Base-by-base conservation (phyloP, 2,329 filamentous ascomycete genomes). In the Ophiostoma perfectum region DNA sequence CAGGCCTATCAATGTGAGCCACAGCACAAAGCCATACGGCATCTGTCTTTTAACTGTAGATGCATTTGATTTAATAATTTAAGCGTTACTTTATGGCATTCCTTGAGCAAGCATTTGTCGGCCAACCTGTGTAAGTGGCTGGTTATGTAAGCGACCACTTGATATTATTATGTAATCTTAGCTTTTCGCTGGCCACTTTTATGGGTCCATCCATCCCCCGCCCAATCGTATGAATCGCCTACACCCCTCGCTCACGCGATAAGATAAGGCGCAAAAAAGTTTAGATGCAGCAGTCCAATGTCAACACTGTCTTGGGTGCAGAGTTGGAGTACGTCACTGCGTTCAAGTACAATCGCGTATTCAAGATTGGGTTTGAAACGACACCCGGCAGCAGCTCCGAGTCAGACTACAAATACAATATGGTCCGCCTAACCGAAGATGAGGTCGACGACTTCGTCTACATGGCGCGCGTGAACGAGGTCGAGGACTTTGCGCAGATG, bases 361-460 rank as follows among this genome's bases (percentile, higher is more conserved):
- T 27, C 27, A 27, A 27, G 27, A 27, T 42, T 18, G 8, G 8
- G 38, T 18, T 42, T 42, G 7, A 18, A 14, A 6, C 14, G 6
- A 52, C 4, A 52, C n/a, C 12, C 18, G 14, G 7, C 36, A 63
- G 14, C 11, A 16, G 41, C 16, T 39, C 36, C 11, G 41, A 38
- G 8, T 14, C 14, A 62, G 3, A 12, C 6, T 14, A 62, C 4
- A 41, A 2, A 41, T 4, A 36, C 58, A 41, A 42, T n/a, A 70
- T 70, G 68, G 66, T 64, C 68, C 38, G 81, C 70, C 81, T 94
- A 65, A 85, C 86, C 65, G 88, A 90, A 76, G 93, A 97, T 67
- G 87, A 93, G 78, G 89, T 96, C 74, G 93, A 97, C 77, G 94
- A 98, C 79, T 85, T 98, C 72, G 86, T 98, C 73, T 97, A 97